Base-by-base conservation (phyloP, 2,329 filamentous ascomycete species). In the Ramichloridium luteum region DNA sequence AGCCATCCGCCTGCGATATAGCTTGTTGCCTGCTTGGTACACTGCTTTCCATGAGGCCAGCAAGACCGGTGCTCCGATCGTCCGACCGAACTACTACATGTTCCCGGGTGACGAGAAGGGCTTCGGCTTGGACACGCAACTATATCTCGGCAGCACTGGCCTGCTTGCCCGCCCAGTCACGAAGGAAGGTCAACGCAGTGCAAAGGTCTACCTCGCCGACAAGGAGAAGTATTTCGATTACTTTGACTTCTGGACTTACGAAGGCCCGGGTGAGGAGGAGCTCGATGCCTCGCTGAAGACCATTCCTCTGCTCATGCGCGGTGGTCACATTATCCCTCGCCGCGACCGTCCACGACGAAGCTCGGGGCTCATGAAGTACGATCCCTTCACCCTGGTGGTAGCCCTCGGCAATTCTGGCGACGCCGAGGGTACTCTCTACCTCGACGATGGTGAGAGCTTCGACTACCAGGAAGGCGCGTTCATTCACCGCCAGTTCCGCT, bases 151-250 rank as follows among this genome's bases (percentile, higher is more conserved):
- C 25, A 74, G 71, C 14, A 93, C 83, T 1, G 90, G 90, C 45
- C 68, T 98, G 11, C 73, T 98, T n/a, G 83, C 76, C 25, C 96
- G 94, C 61, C 90, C 90, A 0, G 77, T 96, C 10, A 80, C 85
- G 2, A 72, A 77, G 14, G 75, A 93, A 58, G 80, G 76, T 41
- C 75, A 77, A 28, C 69, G 71, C 12, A 74, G 72, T 13, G 74
- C 77, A 1, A 77, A 85, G 13, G 72, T 98, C 35, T 94, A 92
- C 61, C 74, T 98, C 32, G 79, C 86, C 1, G 88, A 96, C 46
- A 72, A 79, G 36, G 82, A 92, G 56, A 70, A 80, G 32, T 96
- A 98, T 58, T 98, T 86, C 51, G 82, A 96, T 59, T 98, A 98
- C 63, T 92, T 90, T 53, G 83, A 83, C 48, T 94, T 84, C 61